These are phyloP conservation scores for Eruca vesicaria DNA, from an alignment of 441 rosid species.

Conservation along the genomic window DNA sequence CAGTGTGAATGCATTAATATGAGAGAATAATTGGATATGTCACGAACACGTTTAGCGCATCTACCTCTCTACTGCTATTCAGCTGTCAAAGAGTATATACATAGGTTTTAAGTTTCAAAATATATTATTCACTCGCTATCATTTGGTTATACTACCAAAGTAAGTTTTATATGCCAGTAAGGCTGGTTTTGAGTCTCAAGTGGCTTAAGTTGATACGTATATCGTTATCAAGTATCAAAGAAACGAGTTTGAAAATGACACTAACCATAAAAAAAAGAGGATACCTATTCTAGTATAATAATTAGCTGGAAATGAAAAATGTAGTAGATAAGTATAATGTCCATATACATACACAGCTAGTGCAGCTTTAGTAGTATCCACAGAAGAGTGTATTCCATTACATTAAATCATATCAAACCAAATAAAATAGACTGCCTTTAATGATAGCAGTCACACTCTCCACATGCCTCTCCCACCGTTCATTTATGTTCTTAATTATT, in stretches of 20 bases:
- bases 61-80: neutral
- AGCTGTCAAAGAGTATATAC: neutral
- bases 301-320: neutral
- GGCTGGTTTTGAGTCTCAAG: neutral
- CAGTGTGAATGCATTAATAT: neutral
- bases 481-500: conserved; percentile 18
- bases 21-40: neutral
- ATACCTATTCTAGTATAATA: neutral
- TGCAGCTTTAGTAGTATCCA: conserved; percentile 6
- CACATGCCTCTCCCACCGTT: conserved; percentile 25
- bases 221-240: neutral
- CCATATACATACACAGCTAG: neutral
- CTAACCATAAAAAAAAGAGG: neutral
- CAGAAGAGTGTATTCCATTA: conserved; percentile 12
- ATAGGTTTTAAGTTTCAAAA: neutral
- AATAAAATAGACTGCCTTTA: conserved; percentile 11
- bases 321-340: neutral
- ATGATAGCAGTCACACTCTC: conserved; percentile 24
- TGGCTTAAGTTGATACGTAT: neutral
- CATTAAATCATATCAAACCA: conserved; percentile 11
- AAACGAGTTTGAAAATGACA: neutral
- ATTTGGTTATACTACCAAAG: neutral
- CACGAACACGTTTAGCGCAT: neutral
- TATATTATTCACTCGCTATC: neutral
- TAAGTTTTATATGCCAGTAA: neutral